Conservation (phyloP, 2,329 filamentous ascomycete genomes). For the Samsoniella hepiali region DNA sequence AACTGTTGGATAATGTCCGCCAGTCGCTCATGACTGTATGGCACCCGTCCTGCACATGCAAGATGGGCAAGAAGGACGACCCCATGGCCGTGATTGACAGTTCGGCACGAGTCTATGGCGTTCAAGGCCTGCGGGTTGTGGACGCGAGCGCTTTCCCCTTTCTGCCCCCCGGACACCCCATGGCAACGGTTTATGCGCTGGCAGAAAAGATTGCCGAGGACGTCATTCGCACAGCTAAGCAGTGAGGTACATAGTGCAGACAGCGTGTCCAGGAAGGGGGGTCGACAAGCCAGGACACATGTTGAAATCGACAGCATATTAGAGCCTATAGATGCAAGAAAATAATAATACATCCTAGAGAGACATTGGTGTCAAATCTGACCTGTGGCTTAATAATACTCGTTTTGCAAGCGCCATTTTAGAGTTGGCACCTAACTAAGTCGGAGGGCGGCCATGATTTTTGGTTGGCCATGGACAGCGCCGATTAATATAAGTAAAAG, state of each 20-base stretch:
- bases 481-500: too few relatives aligned
- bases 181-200: slow-evolving; percentile 25
- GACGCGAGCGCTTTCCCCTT: slow-evolving; percentile 52
- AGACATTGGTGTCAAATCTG: too few relatives aligned
- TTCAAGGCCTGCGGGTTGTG: slow-evolving; percentile 54
- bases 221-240: slow-evolving; percentile 14
- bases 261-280: too few relatives aligned
- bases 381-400: too few relatives aligned
- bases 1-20: background rate
- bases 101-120: slow-evolving; percentile 54
- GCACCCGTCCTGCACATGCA: slow-evolving; percentile 26
- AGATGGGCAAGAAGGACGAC: slow-evolving; percentile 49
- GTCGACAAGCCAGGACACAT: too few relatives aligned
- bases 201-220: slow-evolving; percentile 28
- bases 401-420: too few relatives aligned
- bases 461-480: too few relatives aligned
- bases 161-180: slow-evolving; percentile 24
- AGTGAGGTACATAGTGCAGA: background rate
- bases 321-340: too few relatives aligned
- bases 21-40: background rate
- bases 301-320: too few relatives aligned
- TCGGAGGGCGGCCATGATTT: too few relatives aligned
- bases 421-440: too few relatives aligned
- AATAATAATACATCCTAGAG: too few relatives aligned
- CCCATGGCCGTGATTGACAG: slow-evolving; percentile 55